These are phyloP conservation scores for Cordyceps fumosorosea DNA, from an alignment of 2,329 filamentous ascomycete genomes.

Conservation along the genomic window DNA sequence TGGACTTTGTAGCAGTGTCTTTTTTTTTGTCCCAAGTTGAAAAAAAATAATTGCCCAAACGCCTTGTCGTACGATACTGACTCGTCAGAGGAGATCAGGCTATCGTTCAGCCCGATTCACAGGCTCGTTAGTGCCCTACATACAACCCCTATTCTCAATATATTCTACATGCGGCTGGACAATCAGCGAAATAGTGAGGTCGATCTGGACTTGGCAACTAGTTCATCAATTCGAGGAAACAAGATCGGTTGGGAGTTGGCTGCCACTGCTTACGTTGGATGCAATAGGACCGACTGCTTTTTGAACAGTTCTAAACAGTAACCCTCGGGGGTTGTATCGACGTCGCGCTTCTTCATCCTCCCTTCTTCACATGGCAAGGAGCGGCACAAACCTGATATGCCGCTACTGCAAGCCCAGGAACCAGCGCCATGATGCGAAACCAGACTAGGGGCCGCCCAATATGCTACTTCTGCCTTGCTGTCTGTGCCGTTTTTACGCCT, in stretches of 20 bases:
- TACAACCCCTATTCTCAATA: too few species aligned
- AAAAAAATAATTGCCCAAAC: too few species aligned
- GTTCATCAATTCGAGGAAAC: too few species aligned
- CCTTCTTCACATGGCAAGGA: not conserved
- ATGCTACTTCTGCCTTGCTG: not conserved
- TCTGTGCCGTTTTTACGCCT: not conserved
- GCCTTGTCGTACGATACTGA: not conserved
- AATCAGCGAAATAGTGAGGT: too few species aligned
- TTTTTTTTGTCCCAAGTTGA: too few species aligned
- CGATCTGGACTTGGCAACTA: too few species aligned
- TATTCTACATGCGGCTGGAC: too few species aligned
- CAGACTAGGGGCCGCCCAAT: not conserved
- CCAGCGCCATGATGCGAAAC: not conserved
- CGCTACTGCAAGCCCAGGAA: not conserved
- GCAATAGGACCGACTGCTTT: too few species aligned
- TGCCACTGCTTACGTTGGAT: too few species aligned
- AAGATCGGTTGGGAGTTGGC: too few species aligned
- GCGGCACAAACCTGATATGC: not conserved
- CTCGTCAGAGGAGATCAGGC: not conserved
- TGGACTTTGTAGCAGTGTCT: too few species aligned
- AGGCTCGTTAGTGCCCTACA: not conserved
- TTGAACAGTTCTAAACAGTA: not conserved
- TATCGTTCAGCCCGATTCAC: not conserved
- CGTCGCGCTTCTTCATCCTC: not conserved
- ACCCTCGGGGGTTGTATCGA: not conserved